Base-by-base conservation (phyloP, 2,329 filamentous ascomycete species). In the Chalara sp. region DNA sequence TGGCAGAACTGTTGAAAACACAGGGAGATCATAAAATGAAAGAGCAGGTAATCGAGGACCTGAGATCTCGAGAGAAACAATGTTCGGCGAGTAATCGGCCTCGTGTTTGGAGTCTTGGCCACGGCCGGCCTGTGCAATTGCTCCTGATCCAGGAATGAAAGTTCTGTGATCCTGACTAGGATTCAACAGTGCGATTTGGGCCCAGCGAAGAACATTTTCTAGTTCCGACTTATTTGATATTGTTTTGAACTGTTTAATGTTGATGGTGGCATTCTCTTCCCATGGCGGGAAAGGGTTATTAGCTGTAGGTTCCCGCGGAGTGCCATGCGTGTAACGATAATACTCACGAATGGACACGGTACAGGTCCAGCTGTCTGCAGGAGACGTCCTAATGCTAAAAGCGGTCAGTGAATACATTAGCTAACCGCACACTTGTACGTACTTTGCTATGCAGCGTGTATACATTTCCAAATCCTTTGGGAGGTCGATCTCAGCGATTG, bases 21-120 rank as follows among this genome's bases (percentile, higher is more conserved):
- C 90, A 0, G 90, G 90, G 0, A 96, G 74, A 54, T 96, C 90
- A 54, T 88, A 92, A 59, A 96, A 95, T 0, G 85, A 89, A 0
- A 96, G 65, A 5, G 88, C 82, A 0, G 88, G 84, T 0, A 92
- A 75, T 0, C 74, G 75, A 0, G 86, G 86, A 0, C 84, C 86
- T 0, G 81, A 81, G 31, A 96, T 89, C 47, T 89, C 80, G 0
- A 96, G 71, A 0, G 83, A 78, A 0, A 96, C 83, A 0, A 90
- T 76, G 56, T 96, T 96, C 0, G 90, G 90, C 0, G 86, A 89
- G 58, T 95, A 95, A 6, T 87, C 82, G 0, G 84, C 81, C 5
- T 79, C 67, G 0, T 51, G 29, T 13, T 43, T 46, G 12, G 21
- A 29, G 75, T 73, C 6, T 1, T 10, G 4, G 7, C 41, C 39